Evolutionary conservation across 768 basidiomycete genomes (phyloP).

Genomic region (Tricholoma furcatifolium): DNA sequence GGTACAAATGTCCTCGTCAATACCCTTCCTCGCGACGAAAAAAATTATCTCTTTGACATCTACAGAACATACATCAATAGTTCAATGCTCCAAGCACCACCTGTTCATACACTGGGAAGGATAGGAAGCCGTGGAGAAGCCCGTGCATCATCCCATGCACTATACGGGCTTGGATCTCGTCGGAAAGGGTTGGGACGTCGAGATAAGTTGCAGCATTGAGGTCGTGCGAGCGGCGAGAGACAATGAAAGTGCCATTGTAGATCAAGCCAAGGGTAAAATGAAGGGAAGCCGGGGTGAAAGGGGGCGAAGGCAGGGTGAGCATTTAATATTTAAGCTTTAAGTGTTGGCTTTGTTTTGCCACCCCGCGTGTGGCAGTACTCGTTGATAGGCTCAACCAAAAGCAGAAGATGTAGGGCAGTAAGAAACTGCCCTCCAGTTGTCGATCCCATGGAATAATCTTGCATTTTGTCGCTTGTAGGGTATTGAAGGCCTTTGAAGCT

Average conservation of each 20-base stretch:
- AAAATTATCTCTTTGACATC: slow-evolving; percentile 65
- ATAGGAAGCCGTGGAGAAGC: slow-evolving; percentile 79
- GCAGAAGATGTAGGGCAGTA: slow-evolving; percentile 16
- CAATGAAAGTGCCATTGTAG: slow-evolving; percentile 91
- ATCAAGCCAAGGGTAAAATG: slow-evolving; percentile 95
- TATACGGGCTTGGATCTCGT: slow-evolving; percentile 81
- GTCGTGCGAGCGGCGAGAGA: slow-evolving; percentile 92
- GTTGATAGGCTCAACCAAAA: slow-evolving; percentile 15
- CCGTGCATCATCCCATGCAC: slow-evolving; percentile 90
- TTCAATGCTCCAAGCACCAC: slow-evolving; percentile 77
- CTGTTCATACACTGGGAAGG: slow-evolving; percentile 76
- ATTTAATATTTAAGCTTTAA: too few species aligned
- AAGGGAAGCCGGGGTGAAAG: slow-evolving; percentile 91
- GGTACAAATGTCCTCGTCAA: slow-evolving; percentile 61
- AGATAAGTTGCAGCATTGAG: slow-evolving; percentile 87
- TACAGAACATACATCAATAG: slow-evolving; percentile 74
- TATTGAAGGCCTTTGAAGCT: slow-evolving; percentile 4
- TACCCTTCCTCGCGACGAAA: slow-evolving; percentile 54
- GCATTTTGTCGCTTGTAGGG: slow-evolving; percentile 14
- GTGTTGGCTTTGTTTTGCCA: slow-evolving; percentile 52
- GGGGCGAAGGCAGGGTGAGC: slow-evolving; percentile 81
- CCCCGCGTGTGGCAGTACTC: slow-evolving; percentile 31
- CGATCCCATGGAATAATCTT: slow-evolving; percentile 17
- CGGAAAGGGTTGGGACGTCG: slow-evolving; percentile 64
- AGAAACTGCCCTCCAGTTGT: slow-evolving; percentile 16